Evolutionary conservation across 1,284 basidiomycete genomes (phyloP), one percentile per base, ranked within the genome.

Genomic region (Moniliophthora roreri): DNA sequence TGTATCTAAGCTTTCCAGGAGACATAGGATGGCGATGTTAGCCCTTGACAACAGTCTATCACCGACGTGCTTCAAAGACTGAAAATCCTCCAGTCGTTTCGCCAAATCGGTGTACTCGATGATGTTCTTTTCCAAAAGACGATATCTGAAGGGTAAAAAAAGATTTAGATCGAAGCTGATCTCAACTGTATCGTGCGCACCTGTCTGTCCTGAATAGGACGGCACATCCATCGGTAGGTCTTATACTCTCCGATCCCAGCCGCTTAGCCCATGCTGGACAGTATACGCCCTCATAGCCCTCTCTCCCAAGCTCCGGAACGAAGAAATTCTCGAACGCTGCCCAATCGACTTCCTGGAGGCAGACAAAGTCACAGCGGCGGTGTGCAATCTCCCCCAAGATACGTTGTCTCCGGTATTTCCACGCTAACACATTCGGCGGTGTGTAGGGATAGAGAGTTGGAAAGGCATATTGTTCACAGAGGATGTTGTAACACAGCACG

Each of bases 281-380:
- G 28, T 46, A 46, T 9, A 46, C 44, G 26, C 44, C 24, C 44
- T 46, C 44, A 16, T 46, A 46, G 8, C 26, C 44, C 44, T 46
- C 44, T 32, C 28, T n/a, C 44, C 18, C 15, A 23, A 46, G 24
- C 24, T 13, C 24, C 13, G 24, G 24, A 15, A 23, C n/a, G 10
- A 46, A 32, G 24, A 23, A 46, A 16, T 46, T 16, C 11, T 46
- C 44, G 26, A 28, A 46, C 16, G 28, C 28, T 10, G 24, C 18
- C 44, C 44, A 32, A 18, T 46, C 44, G 24, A 46, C 44, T 32
- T 46, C 44, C 16, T 46, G 44, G 24, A 46, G n/a, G 44, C 44
- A 46, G 4, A 46, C 44, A 18, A 46, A 46, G 16, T 46, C 44
- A 18, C 44, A 46, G 10, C 24, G 28, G 7, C 28, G 28, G 11